Evolutionary conservation across 495 filamentous ascomycete species (phyloP), one percentile per base, ranked within the genome.

Genomic region (Rusavskia elegans): DNA sequence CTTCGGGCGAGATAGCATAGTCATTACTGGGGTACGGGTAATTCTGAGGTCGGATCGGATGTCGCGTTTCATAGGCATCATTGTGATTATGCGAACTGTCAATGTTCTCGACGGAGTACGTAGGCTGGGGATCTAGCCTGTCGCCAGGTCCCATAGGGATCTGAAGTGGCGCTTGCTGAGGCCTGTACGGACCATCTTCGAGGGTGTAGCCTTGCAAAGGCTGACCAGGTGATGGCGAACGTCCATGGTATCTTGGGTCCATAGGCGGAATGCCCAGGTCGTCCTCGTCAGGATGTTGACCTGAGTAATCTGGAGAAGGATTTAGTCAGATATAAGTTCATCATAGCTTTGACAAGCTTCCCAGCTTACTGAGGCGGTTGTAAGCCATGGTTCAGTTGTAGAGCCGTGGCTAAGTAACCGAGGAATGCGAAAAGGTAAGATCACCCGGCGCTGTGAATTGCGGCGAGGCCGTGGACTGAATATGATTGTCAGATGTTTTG

Each of bases 91-190:
- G 89, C 17, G 83, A 82, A 57, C 75, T 76, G 16, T 82, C 68
- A 29, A 87, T 71, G 59, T 84, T 82, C 62, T 88, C 85, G 1
- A 89, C 82, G 1, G 89, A 94, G 68, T 90, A 89, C 79, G 84
- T 85, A 50, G 81, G 85, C 66, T 87, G 84, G 48, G 81, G 74
- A 35, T 79, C 75, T 48, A 87, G 68, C 35, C 79, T 64, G 70
- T 90, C 84, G 49, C 71, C 78, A 56, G 73, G 82, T 32, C 68
- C 79, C 68, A 69, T 74, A 55, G 79, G 86, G 64, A 90, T 86
- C 44, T 84, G 77, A 45, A 89, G 70, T 51, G 76, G 78, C 41
- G 71, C 67, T 49, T 63, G 63, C 6, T 61, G 62, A 38, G 65
- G 53, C 48, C 62, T 66, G 56, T 84, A 84, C 29, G 80, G 74